Conservation (phyloP, 208 protist species). For the Trypanosoma conorhini region DNA sequence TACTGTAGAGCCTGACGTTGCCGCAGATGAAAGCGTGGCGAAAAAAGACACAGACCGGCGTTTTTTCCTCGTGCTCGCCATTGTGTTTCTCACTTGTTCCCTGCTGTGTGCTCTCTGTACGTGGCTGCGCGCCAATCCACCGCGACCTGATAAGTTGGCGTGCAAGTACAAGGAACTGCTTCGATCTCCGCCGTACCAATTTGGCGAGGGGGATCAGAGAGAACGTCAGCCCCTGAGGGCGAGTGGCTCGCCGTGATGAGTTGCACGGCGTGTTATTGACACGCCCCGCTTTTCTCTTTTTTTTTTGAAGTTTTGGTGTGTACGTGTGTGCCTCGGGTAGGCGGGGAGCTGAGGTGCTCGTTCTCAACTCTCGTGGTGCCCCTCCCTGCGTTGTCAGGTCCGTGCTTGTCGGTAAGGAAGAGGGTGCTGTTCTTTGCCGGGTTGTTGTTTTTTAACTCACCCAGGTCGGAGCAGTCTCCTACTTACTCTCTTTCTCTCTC, state of each 20-base stretch:
- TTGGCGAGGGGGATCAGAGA: not conserved
- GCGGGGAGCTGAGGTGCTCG: too few relatives aligned
- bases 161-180: not conserved
- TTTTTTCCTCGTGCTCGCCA: constrained; percentile 21
- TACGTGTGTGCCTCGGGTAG: not conserved
- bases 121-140: constrained; percentile 6
- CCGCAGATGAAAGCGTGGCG: not conserved
- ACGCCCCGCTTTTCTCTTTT: not conserved
- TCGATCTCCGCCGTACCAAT: not conserved
- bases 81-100: constrained; percentile 26
- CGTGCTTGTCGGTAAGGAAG: too few relatives aligned
- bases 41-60: not conserved
- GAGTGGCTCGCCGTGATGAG: not conserved
- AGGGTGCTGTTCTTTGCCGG: too few relatives aligned
- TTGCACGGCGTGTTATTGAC: not conserved
- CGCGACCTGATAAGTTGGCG: not conserved
- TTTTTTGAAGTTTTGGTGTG: constrained; percentile 2
- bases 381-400: too few relatives aligned
- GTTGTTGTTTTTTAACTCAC: too few relatives aligned
- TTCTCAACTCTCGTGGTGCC: too few relatives aligned
- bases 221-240: constrained; percentile 11
- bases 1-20: not conserved
- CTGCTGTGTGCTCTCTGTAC: constrained; percentile 5
- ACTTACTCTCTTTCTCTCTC: too few relatives aligned
- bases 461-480: too few relatives aligned